Conservation (phyloP, 768 basidiomycete genomes). For the Leccinum sublutescens region DNA sequence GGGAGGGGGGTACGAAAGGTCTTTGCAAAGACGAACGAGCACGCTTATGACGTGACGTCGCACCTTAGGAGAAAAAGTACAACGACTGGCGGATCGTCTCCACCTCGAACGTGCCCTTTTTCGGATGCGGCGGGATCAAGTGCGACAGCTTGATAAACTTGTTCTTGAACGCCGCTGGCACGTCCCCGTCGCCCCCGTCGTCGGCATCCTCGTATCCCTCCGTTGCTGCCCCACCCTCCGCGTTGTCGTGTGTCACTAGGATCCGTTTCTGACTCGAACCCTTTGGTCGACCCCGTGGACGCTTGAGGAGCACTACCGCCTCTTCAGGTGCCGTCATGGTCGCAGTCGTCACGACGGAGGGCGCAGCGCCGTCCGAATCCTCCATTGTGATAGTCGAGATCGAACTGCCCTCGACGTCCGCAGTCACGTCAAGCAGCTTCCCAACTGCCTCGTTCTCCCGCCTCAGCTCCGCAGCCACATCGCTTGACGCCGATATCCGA, state of each 20-base stretch:
- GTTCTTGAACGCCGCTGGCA: constrained; percentile 34
- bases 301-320: constrained; percentile 3
- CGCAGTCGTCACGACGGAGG: background rate
- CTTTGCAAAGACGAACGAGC: no score
- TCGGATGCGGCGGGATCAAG: constrained; percentile 58
- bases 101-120: no score
- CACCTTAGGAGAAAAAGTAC: no score
- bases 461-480: constrained; percentile 35
- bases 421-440: constrained; percentile 36
- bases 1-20: no score
- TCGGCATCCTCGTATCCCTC: constrained; percentile 9
- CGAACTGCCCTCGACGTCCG: constrained; percentile 36
- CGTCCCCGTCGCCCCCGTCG: constrained; percentile 20
- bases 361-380: background rate
- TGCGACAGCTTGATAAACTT: constrained; percentile 76
- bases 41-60: no score
- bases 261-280: constrained; percentile 21
- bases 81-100: no score
- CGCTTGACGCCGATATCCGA: constrained; percentile 41
- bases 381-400: constrained; percentile 27
- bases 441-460: constrained; percentile 24
- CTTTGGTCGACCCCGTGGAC: constrained; percentile 18
- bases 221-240: background rate
- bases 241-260: constrained; percentile 5
- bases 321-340: background rate